phyloP scores from a whole-genome alignment of 108 stramenopile genomes.

The Licmophora abbreviata region DNA sequence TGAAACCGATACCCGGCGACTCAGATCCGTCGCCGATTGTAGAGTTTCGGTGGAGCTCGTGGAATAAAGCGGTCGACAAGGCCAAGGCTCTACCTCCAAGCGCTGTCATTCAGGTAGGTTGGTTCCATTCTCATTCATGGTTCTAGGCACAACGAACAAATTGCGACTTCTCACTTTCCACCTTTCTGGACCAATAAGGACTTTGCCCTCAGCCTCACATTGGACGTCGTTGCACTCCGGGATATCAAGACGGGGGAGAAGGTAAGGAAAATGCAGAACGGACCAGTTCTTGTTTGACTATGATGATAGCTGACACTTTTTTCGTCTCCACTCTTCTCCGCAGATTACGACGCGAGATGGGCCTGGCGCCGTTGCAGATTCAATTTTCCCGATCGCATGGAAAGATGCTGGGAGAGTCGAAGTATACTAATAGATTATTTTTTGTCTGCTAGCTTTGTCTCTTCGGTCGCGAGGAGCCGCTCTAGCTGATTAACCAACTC shows the following conservation, averaged over 20 bases:
- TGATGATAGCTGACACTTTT: background rate
- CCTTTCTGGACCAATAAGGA: background rate
- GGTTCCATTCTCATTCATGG: background rate
- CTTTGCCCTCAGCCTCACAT: background rate
- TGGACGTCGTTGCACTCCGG: conserved; percentile 1
- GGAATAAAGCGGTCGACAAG: background rate
- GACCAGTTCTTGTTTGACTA: background rate
- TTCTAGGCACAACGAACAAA: background rate
- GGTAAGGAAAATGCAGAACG: background rate
- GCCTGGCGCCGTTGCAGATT: background rate
- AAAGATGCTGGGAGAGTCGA: too few species aligned
- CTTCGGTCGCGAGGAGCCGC: background rate
- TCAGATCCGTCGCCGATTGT: background rate
- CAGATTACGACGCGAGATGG: background rate
- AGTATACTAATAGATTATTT: background rate
- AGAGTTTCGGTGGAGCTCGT: background rate
- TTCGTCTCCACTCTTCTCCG: background rate
- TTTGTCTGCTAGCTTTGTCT: background rate
- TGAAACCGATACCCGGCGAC: background rate
- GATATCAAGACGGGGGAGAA: conserved; percentile 3
- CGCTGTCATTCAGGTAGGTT: background rate
- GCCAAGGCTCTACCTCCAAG: background rate
- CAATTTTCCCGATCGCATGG: too few species aligned
- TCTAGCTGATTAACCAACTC: conserved; percentile 3
- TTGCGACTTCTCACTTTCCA: background rate